Evolutionary conservation across 768 basidiomycete species (phyloP).

Genomic region (Kwoniella europaea): DNA sequence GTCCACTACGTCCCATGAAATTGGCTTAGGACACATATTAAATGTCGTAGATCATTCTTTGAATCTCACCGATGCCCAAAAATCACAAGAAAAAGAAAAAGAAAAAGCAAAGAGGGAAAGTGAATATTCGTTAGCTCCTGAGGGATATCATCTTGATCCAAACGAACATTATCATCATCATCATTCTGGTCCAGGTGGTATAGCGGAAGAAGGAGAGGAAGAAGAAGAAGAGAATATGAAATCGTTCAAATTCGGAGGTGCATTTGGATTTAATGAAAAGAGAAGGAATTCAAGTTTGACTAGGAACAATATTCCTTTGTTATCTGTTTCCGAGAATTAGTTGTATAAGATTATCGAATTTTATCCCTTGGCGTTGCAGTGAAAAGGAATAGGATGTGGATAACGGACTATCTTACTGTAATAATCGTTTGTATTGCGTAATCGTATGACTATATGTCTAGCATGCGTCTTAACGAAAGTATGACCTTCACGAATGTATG

Average conservation of each 20-base stretch:
- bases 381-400: too few relatives aligned
- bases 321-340: constrained; percentile 15
- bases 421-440: neutral
- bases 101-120: constrained; percentile 15
- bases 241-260: constrained; percentile 1
- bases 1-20: neutral
- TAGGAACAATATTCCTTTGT: constrained; percentile 2
- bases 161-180: neutral
- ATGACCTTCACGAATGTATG: neutral
- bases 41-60: neutral
- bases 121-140: constrained; percentile 2
- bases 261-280: constrained; percentile 13
- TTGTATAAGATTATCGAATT: neutral
- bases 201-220: neutral
- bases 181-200: neutral
- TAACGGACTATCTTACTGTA: neutral
- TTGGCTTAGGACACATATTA: neutral
- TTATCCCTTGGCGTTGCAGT: too few relatives aligned
- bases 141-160: neutral
- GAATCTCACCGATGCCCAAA: neutral
- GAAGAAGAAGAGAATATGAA: neutral
- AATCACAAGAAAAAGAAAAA: neutral
- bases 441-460: too few relatives aligned
- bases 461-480: neutral
- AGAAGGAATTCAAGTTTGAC: constrained; percentile 3